These are phyloP conservation scores for Lachancea waltii DNA, from an alignment of 805 yeast species.

Conservation along the genomic window DNA sequence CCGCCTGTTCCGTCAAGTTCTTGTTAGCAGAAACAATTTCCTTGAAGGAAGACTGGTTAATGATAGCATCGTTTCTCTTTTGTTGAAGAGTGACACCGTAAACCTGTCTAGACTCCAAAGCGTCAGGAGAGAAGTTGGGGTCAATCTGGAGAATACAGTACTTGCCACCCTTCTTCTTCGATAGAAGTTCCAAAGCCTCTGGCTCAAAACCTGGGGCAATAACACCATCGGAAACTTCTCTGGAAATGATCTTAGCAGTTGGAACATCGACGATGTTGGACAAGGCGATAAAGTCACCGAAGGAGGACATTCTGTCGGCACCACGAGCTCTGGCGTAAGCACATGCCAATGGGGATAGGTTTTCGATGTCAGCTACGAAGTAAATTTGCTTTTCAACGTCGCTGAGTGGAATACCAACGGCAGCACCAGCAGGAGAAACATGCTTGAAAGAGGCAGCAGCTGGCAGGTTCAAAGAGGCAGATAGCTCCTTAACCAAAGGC, in stretches of 20 bases:
- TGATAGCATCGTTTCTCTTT: slow-evolving; percentile 96
- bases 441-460: slow-evolving; percentile 99
- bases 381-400: slow-evolving; percentile 92
- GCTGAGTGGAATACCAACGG: slow-evolving; percentile 88
- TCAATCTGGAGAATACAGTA: slow-evolving; percentile 95
- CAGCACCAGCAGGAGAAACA: slow-evolving; percentile 98
- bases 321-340: slow-evolving; percentile 99
- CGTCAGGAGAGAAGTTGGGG: slow-evolving; percentile 82
- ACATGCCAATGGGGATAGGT: slow-evolving; percentile 91
- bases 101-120: slow-evolving; percentile 85
- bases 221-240: slow-evolving; percentile 97
- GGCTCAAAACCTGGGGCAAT: slow-evolving; percentile 95
- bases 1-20: slow-evolving; percentile 82
- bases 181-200: slow-evolving; percentile 83
- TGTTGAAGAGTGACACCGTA: slow-evolving; percentile 94
- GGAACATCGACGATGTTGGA: slow-evolving; percentile 94
- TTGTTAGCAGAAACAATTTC: slow-evolving; percentile 88
- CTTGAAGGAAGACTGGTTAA: slow-evolving; percentile 81
- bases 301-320: slow-evolving; percentile 99
- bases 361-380: slow-evolving; percentile 91
- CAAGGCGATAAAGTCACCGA: slow-evolving; percentile 96
- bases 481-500: slow-evolving; percentile 96
- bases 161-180: slow-evolving; percentile 94
- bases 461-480: slow-evolving; percentile 89
- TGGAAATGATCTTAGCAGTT: slow-evolving; percentile 94